A percentile compares a stretch with the other conserved stretches of the same genome.
These are phyloP conservation scores for Picea glauca DNA, from an alignment of 75 land plant genomes.

Conservation along the genomic window DNA sequence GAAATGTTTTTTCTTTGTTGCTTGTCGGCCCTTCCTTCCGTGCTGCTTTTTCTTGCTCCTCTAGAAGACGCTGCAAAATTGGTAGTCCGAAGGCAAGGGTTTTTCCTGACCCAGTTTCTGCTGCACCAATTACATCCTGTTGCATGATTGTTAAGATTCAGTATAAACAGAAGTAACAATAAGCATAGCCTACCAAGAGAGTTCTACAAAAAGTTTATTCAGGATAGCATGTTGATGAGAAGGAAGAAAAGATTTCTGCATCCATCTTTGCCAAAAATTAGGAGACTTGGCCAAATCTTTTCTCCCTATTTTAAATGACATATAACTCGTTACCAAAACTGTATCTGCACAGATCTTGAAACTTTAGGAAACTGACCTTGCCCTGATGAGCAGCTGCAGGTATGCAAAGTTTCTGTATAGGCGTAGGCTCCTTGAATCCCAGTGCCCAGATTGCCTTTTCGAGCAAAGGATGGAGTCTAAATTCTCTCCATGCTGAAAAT, in stretches of 20 bases:
- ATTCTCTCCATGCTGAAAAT: conserved; percentile 70
- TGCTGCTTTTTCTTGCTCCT: conserved; percentile 69
- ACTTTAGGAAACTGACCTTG: conserved; percentile 47
- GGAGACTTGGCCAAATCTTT: too few species aligned
- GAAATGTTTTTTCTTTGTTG: conserved; percentile 15
- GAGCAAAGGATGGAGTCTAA: conserved; percentile 81
- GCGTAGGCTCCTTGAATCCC: conserved; percentile 84
- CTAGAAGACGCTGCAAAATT: conserved; percentile 86
- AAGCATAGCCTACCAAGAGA: too few species aligned
- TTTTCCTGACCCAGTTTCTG: conserved; percentile 98
- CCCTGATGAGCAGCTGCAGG: conserved; percentile 98
- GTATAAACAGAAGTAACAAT: too few species aligned
- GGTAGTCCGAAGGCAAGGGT: conserved; percentile 98
- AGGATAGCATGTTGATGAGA: too few species aligned
- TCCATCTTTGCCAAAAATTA: too few species aligned
- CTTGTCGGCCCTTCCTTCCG: conserved; percentile 3
- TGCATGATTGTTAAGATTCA: not conserved
- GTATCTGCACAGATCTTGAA: not conserved
- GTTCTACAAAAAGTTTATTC: too few species aligned
- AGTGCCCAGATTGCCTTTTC: conserved; percentile 67
- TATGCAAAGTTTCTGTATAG: conserved; percentile 94
- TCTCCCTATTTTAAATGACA: too few species aligned
- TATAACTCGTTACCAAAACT: not conserved
- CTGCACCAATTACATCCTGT: conserved; percentile 98
- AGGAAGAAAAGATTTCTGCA: too few species aligned